Percentiles rank a stretch among this genome's conserved stretches.
Conservation (phyloP, 257 asterid species). For the Thymus mandschuricus region DNA sequence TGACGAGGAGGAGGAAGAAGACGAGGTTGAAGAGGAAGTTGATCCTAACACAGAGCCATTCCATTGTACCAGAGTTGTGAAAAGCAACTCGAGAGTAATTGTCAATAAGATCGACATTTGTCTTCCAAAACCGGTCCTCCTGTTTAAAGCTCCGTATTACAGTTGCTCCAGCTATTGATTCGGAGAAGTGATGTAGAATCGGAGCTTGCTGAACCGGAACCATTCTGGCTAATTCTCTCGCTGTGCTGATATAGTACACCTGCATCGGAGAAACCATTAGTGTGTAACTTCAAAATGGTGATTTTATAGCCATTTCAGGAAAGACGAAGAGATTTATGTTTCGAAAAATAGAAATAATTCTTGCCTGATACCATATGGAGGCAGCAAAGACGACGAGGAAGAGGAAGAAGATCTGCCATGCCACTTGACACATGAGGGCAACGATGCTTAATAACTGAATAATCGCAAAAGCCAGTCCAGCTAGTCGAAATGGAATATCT, state of each 20-base stretch:
- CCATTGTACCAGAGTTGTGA: conserved; percentile 78
- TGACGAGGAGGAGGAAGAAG: conserved; percentile 74
- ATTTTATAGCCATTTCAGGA: background rate
- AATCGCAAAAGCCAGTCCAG: conserved; percentile 82
- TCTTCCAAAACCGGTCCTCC: conserved; percentile 57
- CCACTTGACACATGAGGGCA: conserved; percentile 73
- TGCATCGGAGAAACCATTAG: conserved; percentile 31
- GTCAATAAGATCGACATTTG: conserved; percentile 52
- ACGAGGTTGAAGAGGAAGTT: conserved; percentile 85
- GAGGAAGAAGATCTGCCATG: conserved; percentile 74
- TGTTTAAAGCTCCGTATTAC: conserved; percentile 76
- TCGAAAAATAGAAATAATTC: background rate
- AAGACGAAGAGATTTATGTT: background rate
- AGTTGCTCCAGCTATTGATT: conserved; percentile 70
- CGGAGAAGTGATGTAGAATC: conserved; percentile 80
- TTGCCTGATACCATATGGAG: conserved; percentile 86
- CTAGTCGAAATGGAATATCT: conserved; percentile 78
- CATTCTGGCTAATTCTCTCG: conserved; percentile 88
- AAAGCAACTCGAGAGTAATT: conserved; percentile 77
- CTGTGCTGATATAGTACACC: conserved; percentile 71
- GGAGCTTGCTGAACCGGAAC: conserved; percentile 78
- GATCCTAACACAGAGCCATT: conserved; percentile 82
- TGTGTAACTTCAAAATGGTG: background rate
- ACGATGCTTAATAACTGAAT: conserved; percentile 78
- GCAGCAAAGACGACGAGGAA: conserved; percentile 59